Conservation (phyloP, 2,329 filamentous ascomycete species). For the Tricladium varicosporioides region DNA sequence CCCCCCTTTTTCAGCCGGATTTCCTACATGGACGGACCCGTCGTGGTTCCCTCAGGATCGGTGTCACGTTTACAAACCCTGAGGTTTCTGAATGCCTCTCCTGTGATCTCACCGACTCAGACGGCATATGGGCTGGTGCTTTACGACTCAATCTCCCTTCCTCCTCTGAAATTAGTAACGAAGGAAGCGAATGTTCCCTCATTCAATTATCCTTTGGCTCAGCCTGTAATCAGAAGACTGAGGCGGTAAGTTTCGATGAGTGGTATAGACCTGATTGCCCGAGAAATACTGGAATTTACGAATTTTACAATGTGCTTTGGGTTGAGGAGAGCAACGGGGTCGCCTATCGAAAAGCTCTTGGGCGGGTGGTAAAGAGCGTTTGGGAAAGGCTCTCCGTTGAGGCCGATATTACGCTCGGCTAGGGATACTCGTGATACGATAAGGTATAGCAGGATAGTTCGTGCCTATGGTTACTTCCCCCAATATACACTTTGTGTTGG, state of each 20-base stretch:
- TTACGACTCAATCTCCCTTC: neutral
- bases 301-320: constrained; percentile 19
- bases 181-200: neutral
- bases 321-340: constrained; percentile 16
- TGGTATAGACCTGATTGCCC: neutral
- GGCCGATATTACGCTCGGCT: neutral
- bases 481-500: no score
- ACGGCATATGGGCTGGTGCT: neutral
- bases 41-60: neutral
- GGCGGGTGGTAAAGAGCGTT: constrained; percentile 7
- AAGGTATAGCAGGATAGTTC: no score
- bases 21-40: neutral
- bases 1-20: neutral
- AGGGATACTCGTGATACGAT: no score
- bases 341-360: constrained; percentile 14
- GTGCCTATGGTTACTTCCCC: no score
- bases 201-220: neutral
- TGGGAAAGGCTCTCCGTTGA: constrained; percentile 3
- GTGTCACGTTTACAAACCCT: neutral
- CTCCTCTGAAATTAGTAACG: neutral
- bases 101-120: neutral
- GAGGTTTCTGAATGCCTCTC: neutral
- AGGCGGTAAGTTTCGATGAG: neutral
- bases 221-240: neutral
- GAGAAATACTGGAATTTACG: neutral